Conservation (phyloP, 345 rosid species). For the Aegle marmelos region DNA sequence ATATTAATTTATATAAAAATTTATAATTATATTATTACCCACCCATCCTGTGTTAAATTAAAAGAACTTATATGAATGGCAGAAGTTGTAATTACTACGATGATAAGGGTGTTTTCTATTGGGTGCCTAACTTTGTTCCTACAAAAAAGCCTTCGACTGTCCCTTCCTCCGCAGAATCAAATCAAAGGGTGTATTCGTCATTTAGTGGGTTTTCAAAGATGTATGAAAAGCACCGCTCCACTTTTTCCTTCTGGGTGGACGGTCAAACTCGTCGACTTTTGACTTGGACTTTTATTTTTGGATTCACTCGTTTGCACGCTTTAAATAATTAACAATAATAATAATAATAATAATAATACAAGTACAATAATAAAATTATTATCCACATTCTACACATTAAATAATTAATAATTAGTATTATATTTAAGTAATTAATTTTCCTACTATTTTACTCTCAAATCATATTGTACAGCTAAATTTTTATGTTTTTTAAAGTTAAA, state of each 20-base stretch:
- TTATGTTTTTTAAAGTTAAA: too few relatives aligned
- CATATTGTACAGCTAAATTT: not conserved
- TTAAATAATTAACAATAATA: not conserved
- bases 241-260: not conserved
- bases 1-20: too few relatives aligned
- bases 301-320: not conserved
- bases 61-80: not conserved
- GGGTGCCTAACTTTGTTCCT: not conserved
- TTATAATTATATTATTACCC: too few relatives aligned
- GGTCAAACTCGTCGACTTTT: conserved; percentile 9
- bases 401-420: not conserved
- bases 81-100: not conserved
- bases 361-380: not conserved
- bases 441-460: too few relatives aligned
- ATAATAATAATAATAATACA: too few relatives aligned
- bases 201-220: not conserved
- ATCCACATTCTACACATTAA: not conserved
- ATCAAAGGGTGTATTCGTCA: not conserved
- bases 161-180: not conserved
- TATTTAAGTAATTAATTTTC: not conserved
- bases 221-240: not conserved
- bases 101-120: not conserved
- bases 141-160: not conserved
- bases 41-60: fast-evolving
- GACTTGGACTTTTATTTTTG: not conserved